These are phyloP conservation scores for Cyathus olla DNA, from an alignment of 1,284 basidiomycete genomes.

Conservation along the genomic window DNA sequence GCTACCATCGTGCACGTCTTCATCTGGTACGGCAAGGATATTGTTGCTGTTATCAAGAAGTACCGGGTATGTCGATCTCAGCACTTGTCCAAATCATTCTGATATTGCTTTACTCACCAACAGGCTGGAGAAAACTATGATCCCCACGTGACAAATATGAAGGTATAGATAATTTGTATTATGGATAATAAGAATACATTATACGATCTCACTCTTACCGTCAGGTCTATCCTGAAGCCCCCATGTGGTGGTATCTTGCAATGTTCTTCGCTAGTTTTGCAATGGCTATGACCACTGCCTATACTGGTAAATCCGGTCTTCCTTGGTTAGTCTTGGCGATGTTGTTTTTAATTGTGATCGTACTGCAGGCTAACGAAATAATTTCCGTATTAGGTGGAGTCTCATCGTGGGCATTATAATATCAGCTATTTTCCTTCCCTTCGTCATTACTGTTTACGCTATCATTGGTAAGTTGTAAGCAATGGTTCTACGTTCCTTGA, in stretches of 20 bases:
- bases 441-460: conserved; percentile 65
- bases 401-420: conserved; percentile 58
- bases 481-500: conserved; percentile 29
- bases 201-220: not conserved
- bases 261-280: conserved; percentile 54
- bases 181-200: conserved; percentile 14
- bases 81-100: not conserved
- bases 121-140: conserved; percentile 52
- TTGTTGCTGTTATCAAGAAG: conserved; percentile 51
- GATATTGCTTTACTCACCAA: not conserved
- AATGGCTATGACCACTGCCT: conserved; percentile 58
- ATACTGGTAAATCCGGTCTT: conserved; percentile 58
- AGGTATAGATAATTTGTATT: conserved; percentile 26
- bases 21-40: conserved; percentile 62
- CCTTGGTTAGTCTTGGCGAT: conserved; percentile 28
- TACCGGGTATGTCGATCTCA: conserved; percentile 37
- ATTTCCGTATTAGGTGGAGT: conserved; percentile 49
- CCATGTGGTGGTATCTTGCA: conserved; percentile 70
- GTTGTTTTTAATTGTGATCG: too few relatives aligned
- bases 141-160: conserved; percentile 68
- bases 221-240: conserved; percentile 64
- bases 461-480: conserved; percentile 55
- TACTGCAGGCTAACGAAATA: too few relatives aligned
- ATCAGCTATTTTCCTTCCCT: conserved; percentile 62
- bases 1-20: conserved; percentile 59